Base-by-base conservation (phyloP, 352 stramenopile genomes). In the Blastocystis sp. region DNA sequence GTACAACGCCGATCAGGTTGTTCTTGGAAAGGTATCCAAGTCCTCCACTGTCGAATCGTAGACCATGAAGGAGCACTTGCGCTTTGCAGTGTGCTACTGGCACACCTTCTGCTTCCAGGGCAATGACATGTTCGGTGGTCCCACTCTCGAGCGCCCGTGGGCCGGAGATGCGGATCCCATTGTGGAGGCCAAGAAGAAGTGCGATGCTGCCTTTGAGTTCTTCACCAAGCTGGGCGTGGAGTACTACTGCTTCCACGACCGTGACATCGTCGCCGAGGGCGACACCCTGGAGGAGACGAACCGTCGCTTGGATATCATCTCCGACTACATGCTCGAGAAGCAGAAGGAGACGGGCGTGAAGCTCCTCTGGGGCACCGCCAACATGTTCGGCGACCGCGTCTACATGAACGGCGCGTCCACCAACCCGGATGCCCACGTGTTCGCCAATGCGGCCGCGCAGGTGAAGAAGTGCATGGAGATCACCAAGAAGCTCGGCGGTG, bases 381-480 rank as follows among this genome's bases (percentile, higher is more conserved):
- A 95, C 89, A 86, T 95, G 0, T 95, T 96, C 78, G 89, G 89
- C 40, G 89, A 94, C 89, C 90, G 89, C 3, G 90, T 92, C 43
- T 96, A 94, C 88, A 95, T 95, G 93, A 93, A 95, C 86, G 93
- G 93, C 66, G 92, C 88, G 28, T 90, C 91, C 77, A 95, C 92
- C n/a, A 95, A 94, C 91, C 93, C 93, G 19, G 92, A 95, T 88
- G 86, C 93, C n/a, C 90, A 92, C 62, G 92, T 94, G 52, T 94
- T 93, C 77, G 92, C 91, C 70, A 91, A 92, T 77, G 93, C 92
- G 1, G 92, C 91, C 2, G 91, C 91, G 19, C 91, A 94, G 69
- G 93, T 94, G 77, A 94, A 95, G 91, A 94, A 94, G 69, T 91
- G 92, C 5, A 94, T 96, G 90, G 92, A 95, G 69, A 91, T 94